Conservation (phyloP, 331 rosid species). For the Rhamnella rubrinervis region DNA sequence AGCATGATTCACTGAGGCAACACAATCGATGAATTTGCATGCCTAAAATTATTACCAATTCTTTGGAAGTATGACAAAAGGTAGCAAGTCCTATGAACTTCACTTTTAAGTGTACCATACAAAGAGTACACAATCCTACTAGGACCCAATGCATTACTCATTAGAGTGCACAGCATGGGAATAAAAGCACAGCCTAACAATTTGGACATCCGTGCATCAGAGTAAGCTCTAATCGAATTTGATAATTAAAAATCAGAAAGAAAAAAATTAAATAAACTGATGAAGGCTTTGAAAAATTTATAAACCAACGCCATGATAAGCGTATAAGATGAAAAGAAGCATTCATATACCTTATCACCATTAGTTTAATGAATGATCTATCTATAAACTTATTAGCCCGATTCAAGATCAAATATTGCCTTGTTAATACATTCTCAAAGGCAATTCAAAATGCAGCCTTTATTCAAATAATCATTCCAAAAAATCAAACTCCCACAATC, state of each 20-base stretch:
- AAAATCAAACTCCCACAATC: background rate
- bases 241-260: background rate
- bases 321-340: too few species aligned
- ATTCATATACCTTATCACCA: too few species aligned
- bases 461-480: too few species aligned
- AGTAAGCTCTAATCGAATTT: background rate
- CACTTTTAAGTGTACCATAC: background rate
- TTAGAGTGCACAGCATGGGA: background rate
- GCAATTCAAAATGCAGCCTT: too few species aligned
- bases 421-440: too few species aligned
- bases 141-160: background rate
- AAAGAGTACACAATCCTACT: background rate
- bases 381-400: too few species aligned
- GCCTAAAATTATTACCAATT: background rate
- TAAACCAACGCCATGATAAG: too few species aligned
- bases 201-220: background rate
- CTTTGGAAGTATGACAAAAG: too few species aligned
- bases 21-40: background rate
- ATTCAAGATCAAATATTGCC: too few species aligned
- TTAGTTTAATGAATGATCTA: too few species aligned
- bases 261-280: background rate
- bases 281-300: too few species aligned
- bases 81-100: background rate
- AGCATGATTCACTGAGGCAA: background rate
- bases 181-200: background rate